Conservation (phyloP, 768 basidiomycete species). For the Cystofilobasidium macerans region DNA sequence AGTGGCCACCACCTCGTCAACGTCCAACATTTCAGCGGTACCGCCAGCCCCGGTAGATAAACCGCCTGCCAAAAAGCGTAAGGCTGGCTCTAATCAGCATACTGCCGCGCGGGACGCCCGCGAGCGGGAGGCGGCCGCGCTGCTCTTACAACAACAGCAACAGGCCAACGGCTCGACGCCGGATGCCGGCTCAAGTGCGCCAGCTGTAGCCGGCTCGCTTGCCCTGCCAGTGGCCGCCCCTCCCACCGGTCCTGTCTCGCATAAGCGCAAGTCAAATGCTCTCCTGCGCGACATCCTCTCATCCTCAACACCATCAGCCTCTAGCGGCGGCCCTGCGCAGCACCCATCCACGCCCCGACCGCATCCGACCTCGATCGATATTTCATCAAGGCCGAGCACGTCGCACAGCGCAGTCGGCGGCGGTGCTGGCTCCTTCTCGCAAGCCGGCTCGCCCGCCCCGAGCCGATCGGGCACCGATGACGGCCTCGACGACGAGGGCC, state of each 20-base stretch:
- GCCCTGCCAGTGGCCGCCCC: not conserved
- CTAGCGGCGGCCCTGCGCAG: not conserved
- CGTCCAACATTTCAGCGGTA: not conserved
- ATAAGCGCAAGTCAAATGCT: slow-evolving; percentile 9
- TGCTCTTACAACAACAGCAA: not conserved
- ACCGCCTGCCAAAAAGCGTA: not conserved
- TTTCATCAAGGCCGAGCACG: too few relatives aligned
- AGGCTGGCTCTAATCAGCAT: not conserved
- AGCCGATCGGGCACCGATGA: slow-evolving; percentile 1
- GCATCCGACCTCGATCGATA: slow-evolving; percentile 2
- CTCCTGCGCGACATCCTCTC: slow-evolving; percentile 22
- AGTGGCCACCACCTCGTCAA: not conserved
- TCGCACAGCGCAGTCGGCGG: too few relatives aligned
- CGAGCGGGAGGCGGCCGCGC: not conserved
- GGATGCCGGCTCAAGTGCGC: not conserved
- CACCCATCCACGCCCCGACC: not conserved
- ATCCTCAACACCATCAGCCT: too few relatives aligned
- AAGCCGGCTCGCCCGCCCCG: not conserved
- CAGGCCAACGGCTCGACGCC: not conserved
- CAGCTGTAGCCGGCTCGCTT: not conserved
- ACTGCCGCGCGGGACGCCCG: not conserved
- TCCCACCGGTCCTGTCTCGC: not conserved
- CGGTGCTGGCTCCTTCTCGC: not conserved
- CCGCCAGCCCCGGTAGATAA: not conserved
- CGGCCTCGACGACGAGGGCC: slow-evolving; percentile 18